These are phyloP conservation scores for Lactarius psammicola DNA, from an alignment of 768 basidiomycete genomes.

Conservation along the genomic window DNA sequence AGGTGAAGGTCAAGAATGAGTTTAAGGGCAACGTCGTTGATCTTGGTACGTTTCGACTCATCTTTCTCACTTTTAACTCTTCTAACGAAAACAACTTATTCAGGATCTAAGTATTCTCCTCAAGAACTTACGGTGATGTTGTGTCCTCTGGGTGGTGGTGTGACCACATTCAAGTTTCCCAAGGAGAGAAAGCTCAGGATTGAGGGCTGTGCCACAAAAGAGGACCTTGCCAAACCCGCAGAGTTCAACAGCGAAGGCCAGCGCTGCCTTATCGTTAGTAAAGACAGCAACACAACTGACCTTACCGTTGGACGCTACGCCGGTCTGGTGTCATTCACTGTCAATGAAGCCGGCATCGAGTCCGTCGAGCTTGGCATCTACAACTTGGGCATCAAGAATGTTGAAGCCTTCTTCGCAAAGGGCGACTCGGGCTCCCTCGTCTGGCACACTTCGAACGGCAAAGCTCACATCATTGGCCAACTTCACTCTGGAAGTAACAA, in stretches of 20 bases:
- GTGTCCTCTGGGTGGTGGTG: background rate
- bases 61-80: conserved; percentile 2
- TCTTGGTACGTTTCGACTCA: conserved; percentile 2
- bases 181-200: too few relatives aligned
- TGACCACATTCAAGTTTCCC: background rate
- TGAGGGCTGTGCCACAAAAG: background rate
- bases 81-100: conserved; percentile 9
- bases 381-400: background rate
- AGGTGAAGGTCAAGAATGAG: conserved; percentile 4
- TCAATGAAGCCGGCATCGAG: background rate
- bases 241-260: conserved; percentile 7
- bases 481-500: background rate
- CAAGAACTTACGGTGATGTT: background rate
- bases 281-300: background rate
- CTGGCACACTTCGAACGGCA: background rate
- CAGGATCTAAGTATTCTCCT: conserved; percentile 4
- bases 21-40: conserved; percentile 12
- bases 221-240: background rate
- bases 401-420: background rate
- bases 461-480: conserved; percentile 8
- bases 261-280: conserved; percentile 5
- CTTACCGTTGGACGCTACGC: conserved; percentile 6
- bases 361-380: conserved; percentile 10
- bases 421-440: conserved; percentile 8
- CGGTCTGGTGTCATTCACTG: conserved; percentile 1